phyloP scores from a whole-genome alignment of 225 moss, liverwort and hornwort genomes.

The Anthoceros angustus region DNA sequence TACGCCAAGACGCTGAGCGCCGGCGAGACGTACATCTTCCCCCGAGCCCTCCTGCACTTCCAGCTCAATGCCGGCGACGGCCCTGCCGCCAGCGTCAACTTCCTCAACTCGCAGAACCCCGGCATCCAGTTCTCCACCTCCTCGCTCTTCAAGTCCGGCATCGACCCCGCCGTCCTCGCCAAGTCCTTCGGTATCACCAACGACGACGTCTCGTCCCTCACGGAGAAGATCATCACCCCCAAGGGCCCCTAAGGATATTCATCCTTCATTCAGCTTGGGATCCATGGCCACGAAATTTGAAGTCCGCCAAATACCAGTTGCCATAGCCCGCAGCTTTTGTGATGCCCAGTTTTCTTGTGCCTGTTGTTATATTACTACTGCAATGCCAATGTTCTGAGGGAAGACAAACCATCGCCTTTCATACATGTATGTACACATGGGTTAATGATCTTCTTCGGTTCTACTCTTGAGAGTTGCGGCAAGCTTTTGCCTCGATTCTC shows the following conservation, averaged over 20 bases:
- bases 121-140: slow-evolving; percentile 9
- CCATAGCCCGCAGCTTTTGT: too few species aligned
- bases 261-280: too few species aligned
- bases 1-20: slow-evolving; percentile 13
- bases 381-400: too few species aligned
- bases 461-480: too few species aligned
- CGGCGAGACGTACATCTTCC: slow-evolving; percentile 15
- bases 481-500: too few species aligned
- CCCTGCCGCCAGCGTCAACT: slow-evolving; percentile 10
- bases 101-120: slow-evolving; percentile 15
- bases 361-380: too few species aligned
- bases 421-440: too few species aligned
- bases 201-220: background rate
- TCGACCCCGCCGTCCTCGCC: background rate
- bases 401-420: too few species aligned
- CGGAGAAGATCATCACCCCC: background rate
- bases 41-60: slow-evolving; percentile 7
- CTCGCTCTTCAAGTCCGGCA: background rate
- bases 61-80: slow-evolving; percentile 9
- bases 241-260: background rate
- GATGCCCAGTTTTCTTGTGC: too few species aligned
- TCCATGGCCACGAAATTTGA: too few species aligned
- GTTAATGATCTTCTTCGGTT: too few species aligned
- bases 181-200: background rate
- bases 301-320: too few species aligned